A percentile compares a stretch with the other conserved stretches of the same genome.
Conservation (phyloP, 1,284 basidiomycete species). For the Malassezia sympodialis region DNA sequence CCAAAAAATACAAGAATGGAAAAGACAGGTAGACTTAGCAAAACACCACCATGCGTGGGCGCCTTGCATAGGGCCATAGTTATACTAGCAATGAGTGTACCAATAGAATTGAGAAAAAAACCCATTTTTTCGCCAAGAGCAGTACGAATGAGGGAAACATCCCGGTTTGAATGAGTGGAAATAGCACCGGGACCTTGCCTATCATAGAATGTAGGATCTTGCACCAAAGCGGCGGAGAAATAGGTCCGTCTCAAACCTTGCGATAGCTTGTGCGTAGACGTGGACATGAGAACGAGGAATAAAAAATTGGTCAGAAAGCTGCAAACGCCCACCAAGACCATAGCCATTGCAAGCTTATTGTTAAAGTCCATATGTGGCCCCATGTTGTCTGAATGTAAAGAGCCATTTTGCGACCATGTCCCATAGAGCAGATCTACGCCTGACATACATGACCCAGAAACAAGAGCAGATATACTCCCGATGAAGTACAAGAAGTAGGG, state of each 20-base stretch:
- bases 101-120: conserved; percentile 46
- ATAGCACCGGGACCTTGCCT: conserved; percentile 50
- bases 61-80: conserved; percentile 49
- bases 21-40: conserved; percentile 49
- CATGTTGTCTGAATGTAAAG: not conserved
- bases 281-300: conserved; percentile 42
- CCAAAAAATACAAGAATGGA: conserved; percentile 39
- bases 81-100: conserved; percentile 42
- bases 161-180: conserved; percentile 48
- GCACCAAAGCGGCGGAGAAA: conserved; percentile 49
- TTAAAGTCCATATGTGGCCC: conserved; percentile 20
- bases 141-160: conserved; percentile 48
- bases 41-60: conserved; percentile 49
- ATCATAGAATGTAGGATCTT: conserved; percentile 51
- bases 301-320: conserved; percentile 36
- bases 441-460: conserved; percentile 29
- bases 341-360: conserved; percentile 43
- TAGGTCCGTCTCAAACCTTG: conserved; percentile 48
- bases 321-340: conserved; percentile 45
- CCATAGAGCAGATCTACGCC: conserved; percentile 42
- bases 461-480: conserved; percentile 27
- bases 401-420: conserved; percentile 27
- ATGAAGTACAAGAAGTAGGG: conserved; percentile 31
- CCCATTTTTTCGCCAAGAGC: conserved; percentile 50
- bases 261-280: conserved; percentile 46